phyloP scores from a whole-genome alignment of 306 rosid genomes.

The Luffa acutangula region DNA sequence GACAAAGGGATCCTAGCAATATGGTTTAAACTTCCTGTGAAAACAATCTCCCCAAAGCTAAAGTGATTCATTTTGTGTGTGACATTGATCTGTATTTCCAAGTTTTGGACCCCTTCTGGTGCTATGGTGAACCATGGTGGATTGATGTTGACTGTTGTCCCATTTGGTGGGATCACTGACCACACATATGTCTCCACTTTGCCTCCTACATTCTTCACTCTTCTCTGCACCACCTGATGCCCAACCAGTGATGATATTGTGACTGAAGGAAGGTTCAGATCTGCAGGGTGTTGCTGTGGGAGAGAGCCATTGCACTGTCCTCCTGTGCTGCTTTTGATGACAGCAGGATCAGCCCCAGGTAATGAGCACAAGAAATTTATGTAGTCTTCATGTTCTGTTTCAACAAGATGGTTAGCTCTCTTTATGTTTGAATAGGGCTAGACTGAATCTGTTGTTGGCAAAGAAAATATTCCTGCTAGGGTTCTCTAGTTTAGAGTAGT shows the following conservation, averaged over 20 bases:
- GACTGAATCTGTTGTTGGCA: constrained; percentile 3
- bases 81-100: constrained; percentile 45
- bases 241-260: constrained; percentile 52
- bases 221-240: constrained; percentile 29
- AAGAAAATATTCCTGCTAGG: neutral
- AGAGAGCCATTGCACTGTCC: constrained; percentile 27
- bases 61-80: constrained; percentile 29
- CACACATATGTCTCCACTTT: constrained; percentile 51
- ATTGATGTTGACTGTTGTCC: constrained; percentile 33
- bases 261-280: constrained; percentile 76
- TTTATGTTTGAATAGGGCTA: neutral
- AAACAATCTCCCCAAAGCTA: constrained; percentile 72
- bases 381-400: constrained; percentile 53
- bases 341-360: constrained; percentile 33
- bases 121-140: constrained; percentile 57
- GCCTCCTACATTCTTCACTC: constrained; percentile 49
- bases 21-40: constrained; percentile 62
- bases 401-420: neutral
- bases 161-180: constrained; percentile 61
- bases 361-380: constrained; percentile 73
- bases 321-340: constrained; percentile 34
- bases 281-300: constrained; percentile 44
- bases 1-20: constrained; percentile 66
- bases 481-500: neutral
- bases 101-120: constrained; percentile 45